A percentile compares a stretch with the other conserved stretches of the same genome.
Evolutionary conservation across 2,329 filamentous ascomycete genomes (phyloP).

Genomic region (Ophiostoma australiae): DNA sequence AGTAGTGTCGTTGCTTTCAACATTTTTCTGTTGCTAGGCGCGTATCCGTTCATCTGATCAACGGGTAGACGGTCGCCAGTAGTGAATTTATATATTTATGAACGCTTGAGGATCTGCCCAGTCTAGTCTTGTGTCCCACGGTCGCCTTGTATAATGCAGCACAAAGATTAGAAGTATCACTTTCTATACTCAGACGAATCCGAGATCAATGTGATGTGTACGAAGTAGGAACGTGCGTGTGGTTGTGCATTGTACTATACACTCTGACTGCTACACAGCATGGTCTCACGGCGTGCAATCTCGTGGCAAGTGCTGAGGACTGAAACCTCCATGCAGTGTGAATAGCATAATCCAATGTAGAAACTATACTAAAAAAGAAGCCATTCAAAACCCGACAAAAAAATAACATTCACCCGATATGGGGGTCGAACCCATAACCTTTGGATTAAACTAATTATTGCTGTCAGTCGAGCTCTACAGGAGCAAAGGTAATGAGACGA

Average conservation of each 20-base stretch:
- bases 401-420: constrained; percentile 3
- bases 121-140: background rate
- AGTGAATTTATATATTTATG: background rate
- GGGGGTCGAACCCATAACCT: background rate
- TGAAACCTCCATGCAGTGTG: too few species aligned
- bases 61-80: background rate
- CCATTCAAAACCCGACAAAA: background rate
- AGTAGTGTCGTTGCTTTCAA: constrained; percentile 3
- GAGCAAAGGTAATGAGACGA: background rate
- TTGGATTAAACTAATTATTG: background rate
- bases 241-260: background rate
- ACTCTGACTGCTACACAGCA: background rate
- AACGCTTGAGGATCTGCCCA: background rate
- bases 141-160: background rate
- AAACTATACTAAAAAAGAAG: background rate
- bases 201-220: constrained; percentile 4
- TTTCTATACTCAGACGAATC: background rate
- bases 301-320: background rate
- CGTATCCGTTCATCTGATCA: constrained; percentile 20
- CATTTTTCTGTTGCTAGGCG: constrained; percentile 18
- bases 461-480: background rate
- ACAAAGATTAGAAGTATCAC: background rate
- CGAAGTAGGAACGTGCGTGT: background rate
- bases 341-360: background rate
- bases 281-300: background rate